phyloP scores from a whole-genome alignment of 2,329 filamentous ascomycete species.

The Chaetomium globosum region DNA sequence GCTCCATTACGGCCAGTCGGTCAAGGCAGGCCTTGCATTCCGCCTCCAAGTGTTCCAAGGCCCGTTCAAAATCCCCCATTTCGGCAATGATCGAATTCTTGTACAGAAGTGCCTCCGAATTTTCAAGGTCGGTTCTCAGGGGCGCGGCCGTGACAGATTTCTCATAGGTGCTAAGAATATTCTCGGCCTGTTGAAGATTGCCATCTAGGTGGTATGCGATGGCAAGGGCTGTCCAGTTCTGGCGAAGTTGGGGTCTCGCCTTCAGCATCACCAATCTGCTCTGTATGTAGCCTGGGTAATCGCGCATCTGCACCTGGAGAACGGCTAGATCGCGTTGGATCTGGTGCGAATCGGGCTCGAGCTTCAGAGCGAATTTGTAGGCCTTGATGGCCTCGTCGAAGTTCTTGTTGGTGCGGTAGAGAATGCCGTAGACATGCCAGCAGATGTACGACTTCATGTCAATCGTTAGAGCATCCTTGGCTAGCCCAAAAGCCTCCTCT shows the following conservation, averaged over 20 bases:
- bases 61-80: slow-evolving; percentile 77
- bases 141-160: slow-evolving; percentile 85
- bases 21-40: slow-evolving; percentile 79
- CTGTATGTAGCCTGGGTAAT: slow-evolving; percentile 90
- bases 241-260: slow-evolving; percentile 75
- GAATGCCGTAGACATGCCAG: slow-evolving; percentile 97
- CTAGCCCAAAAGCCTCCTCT: slow-evolving; percentile 90
- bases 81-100: slow-evolving; percentile 95
- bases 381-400: slow-evolving; percentile 99
- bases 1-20: slow-evolving; percentile 80
- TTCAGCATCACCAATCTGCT: slow-evolving; percentile 88
- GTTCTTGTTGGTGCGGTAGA: slow-evolving; percentile 94
- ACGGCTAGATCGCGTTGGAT: slow-evolving; percentile 93
- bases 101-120: slow-evolving; percentile 92
- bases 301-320: slow-evolving; percentile 93
- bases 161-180: slow-evolving; percentile 87
- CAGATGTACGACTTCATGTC: slow-evolving; percentile 99
- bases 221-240: slow-evolving; percentile 97
- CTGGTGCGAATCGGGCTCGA: slow-evolving; percentile 92
- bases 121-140: slow-evolving; percentile 78
- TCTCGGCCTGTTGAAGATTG: slow-evolving; percentile 82
- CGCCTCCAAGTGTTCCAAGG: slow-evolving; percentile 81
- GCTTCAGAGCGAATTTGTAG: slow-evolving; percentile 89
- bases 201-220: slow-evolving; percentile 91
- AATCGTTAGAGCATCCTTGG: slow-evolving; percentile 87